These are phyloP conservation scores for Xylariaceae sp. DNA, from an alignment of 2,329 filamentous ascomycete species.

Conservation along the genomic window DNA sequence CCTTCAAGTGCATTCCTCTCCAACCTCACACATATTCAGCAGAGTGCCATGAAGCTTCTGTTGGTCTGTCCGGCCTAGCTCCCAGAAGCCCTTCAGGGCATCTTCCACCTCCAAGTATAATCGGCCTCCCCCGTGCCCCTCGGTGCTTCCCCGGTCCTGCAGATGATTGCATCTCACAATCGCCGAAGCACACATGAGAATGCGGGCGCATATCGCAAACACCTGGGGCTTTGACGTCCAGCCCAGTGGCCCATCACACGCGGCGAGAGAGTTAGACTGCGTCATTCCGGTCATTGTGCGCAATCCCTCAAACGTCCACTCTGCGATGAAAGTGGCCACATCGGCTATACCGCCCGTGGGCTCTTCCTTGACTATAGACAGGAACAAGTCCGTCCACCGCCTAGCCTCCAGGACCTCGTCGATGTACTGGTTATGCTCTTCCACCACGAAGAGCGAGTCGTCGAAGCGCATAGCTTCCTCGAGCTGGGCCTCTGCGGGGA, in stretches of 20 bases:
- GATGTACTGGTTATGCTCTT: slow-evolving; percentile 92
- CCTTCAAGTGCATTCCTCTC: not conserved
- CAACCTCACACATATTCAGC: slow-evolving; percentile 22
- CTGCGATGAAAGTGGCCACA: slow-evolving; percentile 25
- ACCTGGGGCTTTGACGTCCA: slow-evolving; percentile 65
- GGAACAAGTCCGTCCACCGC: slow-evolving; percentile 58
- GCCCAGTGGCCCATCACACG: slow-evolving; percentile 61
- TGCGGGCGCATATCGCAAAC: slow-evolving; percentile 53
- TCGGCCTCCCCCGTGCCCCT: not conserved
- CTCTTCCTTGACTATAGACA: slow-evolving; percentile 4
- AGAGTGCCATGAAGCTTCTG: slow-evolving; percentile 25
- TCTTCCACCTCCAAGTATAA: slow-evolving; percentile 11
- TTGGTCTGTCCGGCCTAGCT: slow-evolving; percentile 13
- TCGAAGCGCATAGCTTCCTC: slow-evolving; percentile 46
- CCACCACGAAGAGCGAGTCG: slow-evolving; percentile 72
- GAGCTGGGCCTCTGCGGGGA: slow-evolving; percentile 36
- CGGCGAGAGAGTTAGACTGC: slow-evolving; percentile 5
- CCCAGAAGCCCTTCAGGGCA: slow-evolving; percentile 22
- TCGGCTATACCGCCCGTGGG: slow-evolving; percentile 6
- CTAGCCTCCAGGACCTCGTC: slow-evolving; percentile 72
- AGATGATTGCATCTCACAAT: slow-evolving; percentile 20
- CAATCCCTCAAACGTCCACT: slow-evolving; percentile 50
- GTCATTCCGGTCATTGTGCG: slow-evolving; percentile 33
- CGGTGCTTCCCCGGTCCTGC: not conserved
- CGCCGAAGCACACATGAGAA: slow-evolving; percentile 38